A percentile compares a stretch with the other conserved stretches of the same genome.
Conservation (phyloP, 305 asterid genomes). For the Fraxinus ornus region DNA sequence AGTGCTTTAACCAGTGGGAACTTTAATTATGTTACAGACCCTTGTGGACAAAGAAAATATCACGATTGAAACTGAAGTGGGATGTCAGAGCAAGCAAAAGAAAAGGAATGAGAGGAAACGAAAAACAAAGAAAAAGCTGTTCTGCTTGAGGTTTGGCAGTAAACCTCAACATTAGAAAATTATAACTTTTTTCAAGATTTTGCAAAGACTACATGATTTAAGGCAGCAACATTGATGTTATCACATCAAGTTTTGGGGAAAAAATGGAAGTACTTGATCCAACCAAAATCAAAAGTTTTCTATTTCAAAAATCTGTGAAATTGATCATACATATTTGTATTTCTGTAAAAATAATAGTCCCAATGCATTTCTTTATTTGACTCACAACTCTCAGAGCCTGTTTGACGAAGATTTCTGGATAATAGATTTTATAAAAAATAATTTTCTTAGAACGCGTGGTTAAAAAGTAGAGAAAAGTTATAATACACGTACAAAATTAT, state of each 20-base stretch:
- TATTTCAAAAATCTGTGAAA: not conserved
- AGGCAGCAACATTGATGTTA: not conserved
- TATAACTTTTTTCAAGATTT: not conserved
- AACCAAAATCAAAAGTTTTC: not conserved
- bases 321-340: not conserved
- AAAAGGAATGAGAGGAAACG: not conserved
- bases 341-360: not conserved
- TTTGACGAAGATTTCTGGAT: not conserved
- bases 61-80: too few relatives aligned
- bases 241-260: not conserved
- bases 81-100: too few relatives aligned
- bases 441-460: not conserved
- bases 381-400: not conserved
- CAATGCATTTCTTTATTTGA: not conserved
- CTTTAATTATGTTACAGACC: too few relatives aligned
- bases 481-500: not conserved
- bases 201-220: not conserved
- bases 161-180: not conserved
- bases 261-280: not conserved
- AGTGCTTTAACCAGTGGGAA: too few relatives aligned
- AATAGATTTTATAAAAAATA: too few relatives aligned
- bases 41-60: too few relatives aligned
- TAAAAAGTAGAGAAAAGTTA: not conserved
- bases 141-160: not conserved
- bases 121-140: not conserved